Percentiles rank a stretch among this genome's conserved stretches.
These are phyloP conservation scores for Penicillium antarcticum DNA, from an alignment of 495 filamentous ascomycete genomes.

Conservation along the genomic window DNA sequence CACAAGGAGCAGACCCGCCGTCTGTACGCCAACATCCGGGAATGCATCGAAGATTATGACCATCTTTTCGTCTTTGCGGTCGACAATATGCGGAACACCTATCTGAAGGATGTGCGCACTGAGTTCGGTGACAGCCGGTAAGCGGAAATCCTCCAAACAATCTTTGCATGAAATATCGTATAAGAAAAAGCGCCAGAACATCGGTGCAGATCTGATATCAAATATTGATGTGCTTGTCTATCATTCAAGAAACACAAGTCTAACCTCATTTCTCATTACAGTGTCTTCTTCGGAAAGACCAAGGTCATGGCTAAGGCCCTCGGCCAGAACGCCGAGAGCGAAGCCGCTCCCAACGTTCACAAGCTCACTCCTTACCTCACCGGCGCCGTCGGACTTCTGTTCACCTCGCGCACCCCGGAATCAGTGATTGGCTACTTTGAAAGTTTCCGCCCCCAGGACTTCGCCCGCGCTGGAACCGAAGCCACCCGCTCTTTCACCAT, in stretches of 20 bases:
- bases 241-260: neutral
- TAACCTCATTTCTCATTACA: constrained; percentile 23
- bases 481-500: constrained; percentile 72
- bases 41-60: constrained; percentile 79
- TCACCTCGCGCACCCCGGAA: constrained; percentile 68
- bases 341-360: constrained; percentile 71
- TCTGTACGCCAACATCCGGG: constrained; percentile 83
- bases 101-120: constrained; percentile 85
- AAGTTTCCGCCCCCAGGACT: constrained; percentile 67
- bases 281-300: constrained; percentile 97
- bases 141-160: neutral
- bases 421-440: constrained; percentile 67
- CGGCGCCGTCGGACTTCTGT: constrained; percentile 86
- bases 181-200: neutral
- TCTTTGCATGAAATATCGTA: neutral
- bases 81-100: constrained; percentile 98
- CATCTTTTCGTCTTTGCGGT: constrained; percentile 90
- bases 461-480: constrained; percentile 78
- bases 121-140: constrained; percentile 85
- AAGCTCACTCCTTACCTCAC: constrained; percentile 65
- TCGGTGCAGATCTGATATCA: neutral
- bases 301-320: constrained; percentile 96
- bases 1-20: constrained; percentile 83
- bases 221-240: constrained; percentile 4
- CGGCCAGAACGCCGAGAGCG: constrained; percentile 67